These are phyloP conservation scores for Pythium vanterpoolii DNA, from an alignment of 352 stramenopile genomes.

Conservation along the genomic window DNA sequence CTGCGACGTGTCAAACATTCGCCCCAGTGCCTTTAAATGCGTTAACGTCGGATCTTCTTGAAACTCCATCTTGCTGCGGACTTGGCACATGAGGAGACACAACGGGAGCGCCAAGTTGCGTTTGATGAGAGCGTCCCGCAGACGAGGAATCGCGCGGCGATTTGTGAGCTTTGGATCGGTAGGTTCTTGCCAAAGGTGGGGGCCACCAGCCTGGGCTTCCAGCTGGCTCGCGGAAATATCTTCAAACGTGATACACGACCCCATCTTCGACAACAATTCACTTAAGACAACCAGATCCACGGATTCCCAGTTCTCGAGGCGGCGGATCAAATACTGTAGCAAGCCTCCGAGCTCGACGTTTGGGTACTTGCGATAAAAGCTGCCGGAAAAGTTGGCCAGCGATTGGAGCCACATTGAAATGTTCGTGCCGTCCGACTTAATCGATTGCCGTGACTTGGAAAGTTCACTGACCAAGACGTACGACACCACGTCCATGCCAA, in stretches of 20 bases:
- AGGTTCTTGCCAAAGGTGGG: conserved; percentile 76
- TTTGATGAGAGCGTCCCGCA: conserved; percentile 85
- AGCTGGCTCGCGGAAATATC: conserved; percentile 83
- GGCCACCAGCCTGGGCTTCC: conserved; percentile 76
- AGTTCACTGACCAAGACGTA: conserved; percentile 92
- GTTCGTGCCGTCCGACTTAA: conserved; percentile 89
- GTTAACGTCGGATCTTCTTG: conserved; percentile 49
- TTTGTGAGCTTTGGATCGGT: conserved; percentile 83
- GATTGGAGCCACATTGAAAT: conserved; percentile 93
- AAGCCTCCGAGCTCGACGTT: conserved; percentile 90
- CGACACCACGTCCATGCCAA: conserved; percentile 93
- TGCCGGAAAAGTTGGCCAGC: conserved; percentile 92
- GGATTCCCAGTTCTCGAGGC: conserved; percentile 81
- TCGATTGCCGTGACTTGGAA: conserved; percentile 76
- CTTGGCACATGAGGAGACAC: conserved; percentile 81
- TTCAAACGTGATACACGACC: conserved; percentile 81
- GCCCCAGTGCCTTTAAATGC: conserved; percentile 78
- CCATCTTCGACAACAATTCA: conserved; percentile 87
- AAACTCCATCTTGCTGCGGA: conserved; percentile 82
- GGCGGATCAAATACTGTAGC: conserved; percentile 88
- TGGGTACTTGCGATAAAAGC: conserved; percentile 93
- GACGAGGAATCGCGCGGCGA: conserved; percentile 67
- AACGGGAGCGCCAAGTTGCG: conserved; percentile 69
- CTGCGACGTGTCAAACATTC: conserved; percentile 82
- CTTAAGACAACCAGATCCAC: conserved; percentile 87